A percentile compares a stretch with the other conserved stretches of the same genome.
These are phyloP conservation scores for Pleurotus cornucopiae DNA, from an alignment of 768 basidiomycete genomes.

Conservation along the genomic window DNA sequence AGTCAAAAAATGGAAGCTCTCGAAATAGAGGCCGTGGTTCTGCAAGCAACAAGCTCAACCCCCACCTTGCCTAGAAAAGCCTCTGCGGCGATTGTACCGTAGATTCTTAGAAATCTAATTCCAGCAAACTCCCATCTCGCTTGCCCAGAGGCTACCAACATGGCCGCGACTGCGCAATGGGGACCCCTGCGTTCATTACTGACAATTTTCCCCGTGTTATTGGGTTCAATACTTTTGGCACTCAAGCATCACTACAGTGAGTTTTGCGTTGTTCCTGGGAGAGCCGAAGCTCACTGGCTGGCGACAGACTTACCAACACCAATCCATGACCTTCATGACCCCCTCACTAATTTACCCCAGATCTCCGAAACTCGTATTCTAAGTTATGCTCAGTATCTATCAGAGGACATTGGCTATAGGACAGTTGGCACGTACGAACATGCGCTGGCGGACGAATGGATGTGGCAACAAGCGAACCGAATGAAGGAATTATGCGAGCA, in stretches of 20 bases:
- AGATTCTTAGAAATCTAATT: too few species aligned
- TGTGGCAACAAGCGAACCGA: slow-evolving; percentile 60
- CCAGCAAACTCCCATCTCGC: not conserved
- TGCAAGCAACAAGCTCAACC: too few species aligned
- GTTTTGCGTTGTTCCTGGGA: slow-evolving; percentile 15
- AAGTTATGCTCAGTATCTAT: slow-evolving; percentile 58
- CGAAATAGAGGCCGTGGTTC: too few species aligned
- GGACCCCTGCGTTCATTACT: slow-evolving; percentile 58
- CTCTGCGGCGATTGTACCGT: too few species aligned
- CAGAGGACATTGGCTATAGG: slow-evolving; percentile 86
- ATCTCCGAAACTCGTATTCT: slow-evolving; percentile 72
- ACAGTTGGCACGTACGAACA: slow-evolving; percentile 91
- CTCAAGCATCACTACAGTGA: slow-evolving; percentile 46
- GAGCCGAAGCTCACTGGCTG: not conserved
- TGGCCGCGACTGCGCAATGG: slow-evolving; percentile 33
- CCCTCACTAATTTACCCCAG: slow-evolving; percentile 56
- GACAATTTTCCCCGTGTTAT: slow-evolving; percentile 47
- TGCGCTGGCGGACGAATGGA: slow-evolving; percentile 79
- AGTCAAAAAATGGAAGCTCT: too few species aligned
- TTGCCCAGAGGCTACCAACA: not conserved
- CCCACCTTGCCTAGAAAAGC: too few species aligned
- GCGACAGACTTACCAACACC: slow-evolving; percentile 54
- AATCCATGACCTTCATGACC: slow-evolving; percentile 52
- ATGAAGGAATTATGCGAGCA: slow-evolving; percentile 61
- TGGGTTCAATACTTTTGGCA: slow-evolving; percentile 44